phyloP scores from a whole-genome alignment of 805 yeast genomes.

The Teunomyces aglyptinius region DNA sequence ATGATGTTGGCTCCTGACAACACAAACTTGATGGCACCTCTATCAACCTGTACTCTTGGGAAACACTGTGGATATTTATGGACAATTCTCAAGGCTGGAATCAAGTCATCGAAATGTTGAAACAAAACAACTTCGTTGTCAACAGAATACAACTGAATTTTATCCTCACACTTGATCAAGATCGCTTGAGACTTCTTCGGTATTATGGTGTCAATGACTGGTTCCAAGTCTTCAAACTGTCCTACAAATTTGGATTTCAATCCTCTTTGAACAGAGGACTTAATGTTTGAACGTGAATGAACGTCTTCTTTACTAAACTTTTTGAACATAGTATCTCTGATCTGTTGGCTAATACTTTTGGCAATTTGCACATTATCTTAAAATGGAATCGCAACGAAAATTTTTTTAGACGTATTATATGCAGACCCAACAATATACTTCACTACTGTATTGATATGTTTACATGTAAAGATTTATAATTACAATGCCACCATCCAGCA shows the following conservation, averaged over 20 bases:
- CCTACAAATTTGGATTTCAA: slow-evolving; percentile 69
- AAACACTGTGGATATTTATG: slow-evolving; percentile 82
- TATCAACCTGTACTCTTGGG: slow-evolving; percentile 85
- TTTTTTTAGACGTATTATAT: no score
- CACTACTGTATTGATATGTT: background rate
- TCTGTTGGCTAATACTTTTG: background rate
- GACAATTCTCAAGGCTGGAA: slow-evolving; percentile 72
- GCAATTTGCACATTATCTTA: background rate
- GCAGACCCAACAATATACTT: background rate
- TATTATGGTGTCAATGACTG: slow-evolving; percentile 72
- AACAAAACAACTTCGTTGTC: slow-evolving; percentile 73
- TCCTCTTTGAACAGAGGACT: slow-evolving; percentile 92
- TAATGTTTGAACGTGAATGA: slow-evolving; percentile 86
- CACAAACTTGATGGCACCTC: slow-evolving; percentile 95
- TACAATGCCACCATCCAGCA: slow-evolving; percentile 44
- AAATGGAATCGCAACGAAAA: background rate
- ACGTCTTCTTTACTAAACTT: slow-evolving; percentile 81
- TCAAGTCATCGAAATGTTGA: slow-evolving; percentile 77
- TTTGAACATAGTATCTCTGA: slow-evolving; percentile 42
- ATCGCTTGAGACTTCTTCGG: slow-evolving; percentile 87
- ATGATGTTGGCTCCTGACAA: slow-evolving; percentile 94
- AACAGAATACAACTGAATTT: slow-evolving; percentile 71
- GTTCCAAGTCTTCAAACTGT: slow-evolving; percentile 74
- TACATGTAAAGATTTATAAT: slow-evolving; percentile 42
- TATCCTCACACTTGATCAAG: slow-evolving; percentile 84